A percentile compares a stretch with the other conserved stretches of the same genome.
Conservation (phyloP, 768 basidiomycete species). For the Dentipellis fragilis region DNA sequence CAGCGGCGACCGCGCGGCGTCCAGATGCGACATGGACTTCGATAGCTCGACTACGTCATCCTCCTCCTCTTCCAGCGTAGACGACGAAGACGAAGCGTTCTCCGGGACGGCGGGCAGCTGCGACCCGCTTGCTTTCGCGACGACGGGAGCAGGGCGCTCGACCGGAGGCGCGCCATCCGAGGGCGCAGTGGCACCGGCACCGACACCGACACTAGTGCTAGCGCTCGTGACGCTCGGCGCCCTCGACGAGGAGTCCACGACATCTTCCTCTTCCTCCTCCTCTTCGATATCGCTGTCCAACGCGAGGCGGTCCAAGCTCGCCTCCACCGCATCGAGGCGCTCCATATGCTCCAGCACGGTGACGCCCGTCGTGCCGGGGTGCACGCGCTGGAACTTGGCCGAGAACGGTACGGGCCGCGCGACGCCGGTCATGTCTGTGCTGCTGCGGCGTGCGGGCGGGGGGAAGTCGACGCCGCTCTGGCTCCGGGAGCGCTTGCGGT, state of each 20-base stretch:
- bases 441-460: slow-evolving; percentile 55
- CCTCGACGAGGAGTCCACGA: slow-evolving; percentile 1
- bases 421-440: slow-evolving; percentile 51
- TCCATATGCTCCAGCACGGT: slow-evolving; percentile 80
- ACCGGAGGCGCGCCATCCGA: not conserved
- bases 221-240: slow-evolving; percentile 4
- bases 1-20: slow-evolving; percentile 34
- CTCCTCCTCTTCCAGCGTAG: slow-evolving; percentile 28
- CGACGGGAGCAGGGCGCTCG: not conserved
- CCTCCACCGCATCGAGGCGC: slow-evolving; percentile 74
- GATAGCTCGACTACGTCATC: slow-evolving; percentile 71
- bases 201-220: not conserved
- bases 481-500: slow-evolving; percentile 40
- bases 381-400: slow-evolving; percentile 74
- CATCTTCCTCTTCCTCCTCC: slow-evolving; percentile 23
- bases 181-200: not conserved
- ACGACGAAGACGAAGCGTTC: slow-evolving; percentile 7
- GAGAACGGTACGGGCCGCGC: slow-evolving; percentile 75
- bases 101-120: slow-evolving; percentile 12
- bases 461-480: slow-evolving; percentile 64
- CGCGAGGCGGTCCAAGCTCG: slow-evolving; percentile 65
- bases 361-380: slow-evolving; percentile 81
- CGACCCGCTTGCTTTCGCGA: slow-evolving; percentile 7
- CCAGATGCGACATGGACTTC: slow-evolving; percentile 65
- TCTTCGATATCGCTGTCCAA: slow-evolving; percentile 41